These are phyloP conservation scores for Bacterosira constricta DNA, from an alignment of 108 stramenopile species.

Conservation along the genomic window DNA sequence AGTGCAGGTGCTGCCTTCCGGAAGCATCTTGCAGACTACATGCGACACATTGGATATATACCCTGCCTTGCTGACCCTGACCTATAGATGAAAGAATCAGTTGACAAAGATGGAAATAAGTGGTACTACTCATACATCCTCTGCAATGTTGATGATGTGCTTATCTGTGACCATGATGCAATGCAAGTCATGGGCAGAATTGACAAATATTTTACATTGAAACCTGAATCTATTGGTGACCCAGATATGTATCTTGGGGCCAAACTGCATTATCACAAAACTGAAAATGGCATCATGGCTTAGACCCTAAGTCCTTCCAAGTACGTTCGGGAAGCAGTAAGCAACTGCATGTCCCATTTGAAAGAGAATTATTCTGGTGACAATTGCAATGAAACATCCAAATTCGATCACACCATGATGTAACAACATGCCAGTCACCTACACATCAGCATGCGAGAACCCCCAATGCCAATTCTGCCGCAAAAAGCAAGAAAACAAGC, in stretches of 20 bases:
- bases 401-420: no score
- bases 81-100: conserved; percentile 36
- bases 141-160: conserved; percentile 22
- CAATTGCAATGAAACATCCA: no score
- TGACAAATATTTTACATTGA: conserved; percentile 4
- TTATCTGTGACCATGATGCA: conserved; percentile 29
- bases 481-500: no score
- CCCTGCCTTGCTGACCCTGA: conserved; percentile 43
- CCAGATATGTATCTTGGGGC: conserved; percentile 49
- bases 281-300: conserved; percentile 25
- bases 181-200: background rate
- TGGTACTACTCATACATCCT: conserved; percentile 38
- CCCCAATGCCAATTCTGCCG: no score
- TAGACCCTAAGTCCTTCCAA: conserved; percentile 42
- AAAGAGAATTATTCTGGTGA: background rate
- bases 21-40: conserved; percentile 29
- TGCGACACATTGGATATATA: conserved; percentile 25
- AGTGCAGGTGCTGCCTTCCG: background rate
- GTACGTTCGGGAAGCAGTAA: conserved; percentile 44
- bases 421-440: no score
- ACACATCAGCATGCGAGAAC: no score
- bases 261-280: conserved; percentile 9
- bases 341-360: conserved; percentile 30
- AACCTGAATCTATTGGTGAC: conserved; percentile 13
- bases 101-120: background rate